Conservation (phyloP, 352 stramenopile species). For the Pythium folliculosum region DNA sequence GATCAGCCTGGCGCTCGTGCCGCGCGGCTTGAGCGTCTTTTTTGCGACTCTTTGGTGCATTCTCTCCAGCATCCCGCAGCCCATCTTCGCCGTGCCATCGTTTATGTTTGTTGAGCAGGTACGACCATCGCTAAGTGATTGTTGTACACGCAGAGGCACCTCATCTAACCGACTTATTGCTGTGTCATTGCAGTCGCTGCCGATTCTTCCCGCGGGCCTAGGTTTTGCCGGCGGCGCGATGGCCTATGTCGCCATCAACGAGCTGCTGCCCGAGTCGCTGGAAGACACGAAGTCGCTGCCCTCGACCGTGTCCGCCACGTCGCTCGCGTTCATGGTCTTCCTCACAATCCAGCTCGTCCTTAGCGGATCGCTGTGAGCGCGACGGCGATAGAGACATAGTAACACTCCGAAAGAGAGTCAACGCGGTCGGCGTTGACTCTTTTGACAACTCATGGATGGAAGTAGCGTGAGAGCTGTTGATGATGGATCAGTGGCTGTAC, state of each 20-base stretch:
- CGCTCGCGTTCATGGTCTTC: constrained; percentile 81
- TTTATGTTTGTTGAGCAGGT: constrained; percentile 90
- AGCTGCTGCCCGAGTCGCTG: constrained; percentile 79
- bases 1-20: constrained; percentile 94
- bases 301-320: constrained; percentile 66
- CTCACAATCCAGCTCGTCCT: constrained; percentile 82
- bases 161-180: neutral
- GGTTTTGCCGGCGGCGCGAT: constrained; percentile 98
- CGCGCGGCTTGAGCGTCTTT: constrained; percentile 89
- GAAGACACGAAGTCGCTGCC: constrained; percentile 83
- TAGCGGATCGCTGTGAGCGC: constrained; percentile 44
- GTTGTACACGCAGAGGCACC: neutral
- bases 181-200: constrained; percentile 77
- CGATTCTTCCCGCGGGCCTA: constrained; percentile 93
- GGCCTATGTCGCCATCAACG: constrained; percentile 93
- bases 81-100: constrained; percentile 97
- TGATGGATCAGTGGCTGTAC: constrained; percentile 7
- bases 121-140: neutral
- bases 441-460: constrained; percentile 8
- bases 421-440: constrained; percentile 30
- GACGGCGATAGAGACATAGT: neutral
- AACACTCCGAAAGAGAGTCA: neutral
- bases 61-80: constrained; percentile 92
- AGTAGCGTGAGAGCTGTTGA: constrained; percentile 1
- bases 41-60: constrained; percentile 90